phyloP scores from a whole-genome alignment of 2,329 filamentous ascomycete species.

The Phialophora expanda region DNA sequence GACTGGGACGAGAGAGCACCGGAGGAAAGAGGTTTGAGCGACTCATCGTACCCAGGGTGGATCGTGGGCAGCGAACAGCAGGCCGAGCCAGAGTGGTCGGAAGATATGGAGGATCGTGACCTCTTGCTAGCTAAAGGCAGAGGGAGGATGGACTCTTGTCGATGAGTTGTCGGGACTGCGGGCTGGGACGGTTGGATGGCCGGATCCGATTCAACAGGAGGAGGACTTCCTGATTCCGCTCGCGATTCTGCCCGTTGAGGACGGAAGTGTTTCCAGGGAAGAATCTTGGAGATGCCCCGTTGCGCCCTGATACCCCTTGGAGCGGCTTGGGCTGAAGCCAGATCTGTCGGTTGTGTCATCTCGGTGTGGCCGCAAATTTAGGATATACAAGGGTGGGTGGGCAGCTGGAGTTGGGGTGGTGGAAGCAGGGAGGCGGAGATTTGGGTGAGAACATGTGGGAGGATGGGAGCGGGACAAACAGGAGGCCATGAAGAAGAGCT shows the following conservation, averaged over 20 bases:
- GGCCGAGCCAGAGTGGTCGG: constrained; percentile 1
- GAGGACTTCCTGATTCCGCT: neutral
- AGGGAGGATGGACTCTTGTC: neutral
- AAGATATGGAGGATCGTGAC: constrained; percentile 5
- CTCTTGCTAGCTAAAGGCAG: neutral
- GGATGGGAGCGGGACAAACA: neutral
- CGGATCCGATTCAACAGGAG: neutral
- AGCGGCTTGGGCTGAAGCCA: neutral
- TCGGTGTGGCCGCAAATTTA: neutral
- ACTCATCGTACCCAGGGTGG: constrained; percentile 14
- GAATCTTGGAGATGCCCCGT: neutral
- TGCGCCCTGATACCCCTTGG: neutral
- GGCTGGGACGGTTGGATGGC: neutral
- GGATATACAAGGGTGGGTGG: neutral
- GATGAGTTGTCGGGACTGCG: neutral
- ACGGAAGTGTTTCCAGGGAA: neutral
- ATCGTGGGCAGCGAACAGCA: constrained; percentile 8
- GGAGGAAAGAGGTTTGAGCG: neutral
- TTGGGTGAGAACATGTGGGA: neutral
- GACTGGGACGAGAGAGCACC: neutral
- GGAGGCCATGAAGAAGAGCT: neutral
- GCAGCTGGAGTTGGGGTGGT: neutral
- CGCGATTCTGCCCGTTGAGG: neutral
- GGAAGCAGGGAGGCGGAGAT: neutral
- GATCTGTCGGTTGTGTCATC: neutral